Percentiles rank a stretch among this genome's conserved stretches.
Conservation (phyloP, 129 eudicot species). For the Mikania micrantha region DNA sequence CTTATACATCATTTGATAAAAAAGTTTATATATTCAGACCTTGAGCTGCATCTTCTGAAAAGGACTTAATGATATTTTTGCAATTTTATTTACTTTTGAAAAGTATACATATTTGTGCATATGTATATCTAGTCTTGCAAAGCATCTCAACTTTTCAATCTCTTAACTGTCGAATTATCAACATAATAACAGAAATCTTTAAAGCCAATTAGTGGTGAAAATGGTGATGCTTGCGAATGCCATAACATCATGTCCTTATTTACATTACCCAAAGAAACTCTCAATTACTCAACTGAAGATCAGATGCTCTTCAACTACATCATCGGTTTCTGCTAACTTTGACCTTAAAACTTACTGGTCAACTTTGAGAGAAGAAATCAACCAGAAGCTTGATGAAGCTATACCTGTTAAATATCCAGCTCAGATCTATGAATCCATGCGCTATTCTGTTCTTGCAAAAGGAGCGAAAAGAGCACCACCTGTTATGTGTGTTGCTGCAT, state of each 20-base stretch:
- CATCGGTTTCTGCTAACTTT: constrained; percentile 36
- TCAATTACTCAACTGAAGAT: constrained; percentile 28
- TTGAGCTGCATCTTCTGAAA: background rate
- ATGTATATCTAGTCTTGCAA: too few relatives aligned
- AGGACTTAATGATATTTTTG: too few relatives aligned
- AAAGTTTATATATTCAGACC: too few relatives aligned
- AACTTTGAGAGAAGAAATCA: constrained; percentile 61
- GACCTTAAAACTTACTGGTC: constrained; percentile 89
- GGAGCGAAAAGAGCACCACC: constrained; percentile 96
- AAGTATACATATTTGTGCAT: too few relatives aligned
- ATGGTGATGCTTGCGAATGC: constrained; percentile 37
- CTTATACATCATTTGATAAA: too few relatives aligned
- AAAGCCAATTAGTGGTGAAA: background rate
- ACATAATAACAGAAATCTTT: background rate
- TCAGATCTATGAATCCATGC: constrained; percentile 90
- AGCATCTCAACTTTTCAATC: background rate
- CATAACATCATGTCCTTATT: constrained; percentile 29
- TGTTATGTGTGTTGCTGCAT: constrained; percentile 96
- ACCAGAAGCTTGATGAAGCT: constrained; percentile 78
- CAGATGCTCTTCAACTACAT: constrained; percentile 38
- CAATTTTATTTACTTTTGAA: too few relatives aligned
- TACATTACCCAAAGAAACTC: constrained; percentile 21
- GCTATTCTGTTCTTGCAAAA: constrained; percentile 82
- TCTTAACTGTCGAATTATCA: background rate
- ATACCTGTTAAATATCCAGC: constrained; percentile 73